Conservation (phyloP, 495 filamentous ascomycete species). For the Penicillium tannophilum region DNA sequence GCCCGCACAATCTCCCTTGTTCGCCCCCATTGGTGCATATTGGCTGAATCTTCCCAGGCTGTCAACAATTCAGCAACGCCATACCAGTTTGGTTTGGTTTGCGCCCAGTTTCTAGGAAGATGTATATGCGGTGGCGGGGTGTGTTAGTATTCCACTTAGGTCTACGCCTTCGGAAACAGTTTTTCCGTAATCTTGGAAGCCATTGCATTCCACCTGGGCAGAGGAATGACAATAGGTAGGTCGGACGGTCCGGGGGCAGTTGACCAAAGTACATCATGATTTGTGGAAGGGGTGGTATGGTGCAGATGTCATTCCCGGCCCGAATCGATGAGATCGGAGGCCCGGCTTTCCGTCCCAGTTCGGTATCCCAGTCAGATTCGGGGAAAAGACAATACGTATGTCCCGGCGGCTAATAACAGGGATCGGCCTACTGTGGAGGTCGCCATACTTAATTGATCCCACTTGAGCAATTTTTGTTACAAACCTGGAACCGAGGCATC, state of each 20-base stretch:
- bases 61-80: not conserved
- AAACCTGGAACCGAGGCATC: no score
- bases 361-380: not conserved
- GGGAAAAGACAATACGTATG: conserved; percentile 10
- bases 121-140: no score
- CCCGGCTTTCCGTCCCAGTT: conserved; percentile 17
- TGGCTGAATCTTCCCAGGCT: not conserved
- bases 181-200: not conserved
- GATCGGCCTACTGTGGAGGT: conserved; percentile 1
- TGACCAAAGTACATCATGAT: not conserved
- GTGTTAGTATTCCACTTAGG: not conserved
- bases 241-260: no score
- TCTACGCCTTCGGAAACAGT: conserved; percentile 1
- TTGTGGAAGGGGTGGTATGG: not conserved
- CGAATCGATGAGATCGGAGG: conserved; percentile 11
- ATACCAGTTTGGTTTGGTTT: not conserved
- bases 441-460: not conserved
- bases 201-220: no score
- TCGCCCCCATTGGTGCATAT: not conserved
- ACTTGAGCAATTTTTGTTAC: no score
- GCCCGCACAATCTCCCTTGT: conserved; percentile 1
- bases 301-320: conserved; percentile 6
- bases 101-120: no score
- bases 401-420: conserved; percentile 7
- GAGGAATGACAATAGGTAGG: no score